Percentiles rank a stretch among this genome's conserved stretches.
phyloP scores from a whole-genome alignment of 2,329 filamentous ascomycete species.

The Graphium sp. region DNA sequence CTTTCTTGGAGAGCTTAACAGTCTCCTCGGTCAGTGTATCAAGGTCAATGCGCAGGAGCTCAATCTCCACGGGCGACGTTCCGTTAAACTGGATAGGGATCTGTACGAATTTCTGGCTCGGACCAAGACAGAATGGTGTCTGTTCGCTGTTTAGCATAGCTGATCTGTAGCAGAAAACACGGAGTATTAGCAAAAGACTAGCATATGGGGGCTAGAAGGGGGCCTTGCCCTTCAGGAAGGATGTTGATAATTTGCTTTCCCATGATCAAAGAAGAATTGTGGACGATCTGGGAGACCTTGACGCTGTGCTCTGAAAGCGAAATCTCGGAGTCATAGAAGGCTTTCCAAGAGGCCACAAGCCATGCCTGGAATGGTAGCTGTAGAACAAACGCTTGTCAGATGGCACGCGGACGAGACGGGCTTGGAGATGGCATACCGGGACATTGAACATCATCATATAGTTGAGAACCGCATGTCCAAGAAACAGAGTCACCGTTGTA shows the following conservation, averaged over 20 bases:
- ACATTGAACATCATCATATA: constrained; percentile 88
- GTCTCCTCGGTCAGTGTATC: constrained; percentile 67
- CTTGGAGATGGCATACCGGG: constrained; percentile 32
- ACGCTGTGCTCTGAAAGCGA: constrained; percentile 89
- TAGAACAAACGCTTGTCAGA: constrained; percentile 2
- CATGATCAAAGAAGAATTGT: constrained; percentile 85
- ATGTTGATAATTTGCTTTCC: constrained; percentile 97
- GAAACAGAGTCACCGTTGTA: constrained; percentile 53
- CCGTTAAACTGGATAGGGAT: constrained; percentile 89
- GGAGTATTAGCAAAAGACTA: not conserved
- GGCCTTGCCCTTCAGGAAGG: constrained; percentile 64
- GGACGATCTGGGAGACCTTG: constrained; percentile 71
- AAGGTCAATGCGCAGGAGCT: constrained; percentile 75
- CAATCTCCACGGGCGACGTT: constrained; percentile 74
- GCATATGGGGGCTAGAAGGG: constrained; percentile 1
- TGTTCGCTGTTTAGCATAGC: constrained; percentile 74
- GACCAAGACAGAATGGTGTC: constrained; percentile 65
- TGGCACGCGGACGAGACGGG: not conserved
- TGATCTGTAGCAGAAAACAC: constrained; percentile 30
- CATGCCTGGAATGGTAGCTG: constrained; percentile 60
- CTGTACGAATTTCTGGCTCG: constrained; percentile 39
- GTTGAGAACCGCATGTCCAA: constrained; percentile 56
- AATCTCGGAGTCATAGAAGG: constrained; percentile 83
- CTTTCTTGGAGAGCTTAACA: constrained; percentile 55
- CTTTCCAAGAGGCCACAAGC: constrained; percentile 55